Evolutionary conservation across 352 stramenopile genomes (phyloP).

Genomic region (Nothophytophthora sp.): DNA sequence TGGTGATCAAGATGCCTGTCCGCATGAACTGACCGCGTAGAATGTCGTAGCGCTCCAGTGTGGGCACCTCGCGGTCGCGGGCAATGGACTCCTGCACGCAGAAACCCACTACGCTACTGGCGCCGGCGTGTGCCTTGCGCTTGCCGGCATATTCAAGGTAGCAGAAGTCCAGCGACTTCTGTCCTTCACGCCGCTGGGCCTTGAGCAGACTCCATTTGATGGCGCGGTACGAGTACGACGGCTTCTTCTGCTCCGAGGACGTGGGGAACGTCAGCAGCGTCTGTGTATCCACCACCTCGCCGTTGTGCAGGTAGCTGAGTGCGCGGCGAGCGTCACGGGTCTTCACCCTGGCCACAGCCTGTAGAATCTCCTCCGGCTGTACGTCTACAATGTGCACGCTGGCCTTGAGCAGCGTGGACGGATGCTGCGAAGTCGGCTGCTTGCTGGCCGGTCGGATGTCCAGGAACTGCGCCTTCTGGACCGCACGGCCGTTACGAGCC

Average conservation of each 20-base stretch:
- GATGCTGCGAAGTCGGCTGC: constrained; percentile 21
- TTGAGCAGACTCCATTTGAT: constrained; percentile 69
- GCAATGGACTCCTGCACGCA: constrained; percentile 77
- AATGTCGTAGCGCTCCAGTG: constrained; percentile 67
- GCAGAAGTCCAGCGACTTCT: constrained; percentile 69
- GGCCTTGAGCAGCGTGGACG: constrained; percentile 60
- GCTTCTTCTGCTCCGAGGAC: constrained; percentile 39
- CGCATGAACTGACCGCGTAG: constrained; percentile 53
- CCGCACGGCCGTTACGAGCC: constrained; percentile 19
- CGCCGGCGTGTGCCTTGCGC: constrained; percentile 34
- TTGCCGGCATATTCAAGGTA: constrained; percentile 81
- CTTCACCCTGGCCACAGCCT: constrained; percentile 51
- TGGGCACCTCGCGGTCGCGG: constrained; percentile 60
- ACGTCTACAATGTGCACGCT: constrained; percentile 67
- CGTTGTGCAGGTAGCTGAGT: constrained; percentile 51
- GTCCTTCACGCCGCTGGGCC: constrained; percentile 21
- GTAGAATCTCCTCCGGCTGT: constrained; percentile 59
- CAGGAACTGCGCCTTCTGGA: constrained; percentile 61
- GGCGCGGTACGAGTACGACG: constrained; percentile 67
- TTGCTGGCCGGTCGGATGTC: constrained; percentile 53
- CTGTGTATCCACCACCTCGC: constrained; percentile 59
- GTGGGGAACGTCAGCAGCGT: constrained; percentile 74
- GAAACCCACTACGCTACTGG: constrained; percentile 67
- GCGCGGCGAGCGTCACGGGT: constrained; percentile 58
- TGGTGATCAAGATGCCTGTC: constrained; percentile 72